phyloP scores from a whole-genome alignment of 2,329 filamentous ascomycete genomes.

The Fusarium kyushuense region DNA sequence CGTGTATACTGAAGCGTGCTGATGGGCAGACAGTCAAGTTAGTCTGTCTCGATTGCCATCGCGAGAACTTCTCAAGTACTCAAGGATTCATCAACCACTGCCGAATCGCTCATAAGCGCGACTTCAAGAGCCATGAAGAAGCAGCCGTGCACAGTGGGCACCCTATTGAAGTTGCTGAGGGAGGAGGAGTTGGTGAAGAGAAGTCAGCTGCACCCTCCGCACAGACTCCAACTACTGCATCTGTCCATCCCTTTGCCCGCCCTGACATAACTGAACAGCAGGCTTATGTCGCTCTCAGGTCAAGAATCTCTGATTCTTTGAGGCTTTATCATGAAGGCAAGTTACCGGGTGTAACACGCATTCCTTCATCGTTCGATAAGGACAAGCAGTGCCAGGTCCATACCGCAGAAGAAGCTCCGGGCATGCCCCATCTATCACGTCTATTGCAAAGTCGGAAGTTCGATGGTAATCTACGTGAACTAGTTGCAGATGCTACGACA shows the following conservation, averaged over 20 bases:
- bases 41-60: conserved; percentile 87
- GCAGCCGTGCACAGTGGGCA: conserved; percentile 90
- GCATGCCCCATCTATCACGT: conserved; percentile 75
- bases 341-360: conserved; percentile 61
- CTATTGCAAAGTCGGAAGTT: conserved; percentile 73
- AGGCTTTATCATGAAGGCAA: conserved; percentile 65
- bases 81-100: conserved; percentile 99
- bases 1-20: conserved; percentile 85
- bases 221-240: conserved; percentile 29
- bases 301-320: conserved; percentile 67
- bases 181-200: conserved; percentile 43
- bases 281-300: conserved; percentile 62
- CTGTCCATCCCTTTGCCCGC: conserved; percentile 54
- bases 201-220: conserved; percentile 36
- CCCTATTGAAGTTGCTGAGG: conserved; percentile 69
- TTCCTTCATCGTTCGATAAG: conserved; percentile 53
- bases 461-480: conserved; percentile 67
- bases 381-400: conserved; percentile 18
- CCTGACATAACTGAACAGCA: conserved; percentile 66
- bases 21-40: conserved; percentile 91
- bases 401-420: conserved; percentile 60
- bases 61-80: conserved; percentile 93
- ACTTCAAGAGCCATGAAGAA: conserved; percentile 96
- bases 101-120: conserved; percentile 91
- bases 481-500: conserved; percentile 70